Percentiles rank a stretch among this genome's conserved stretches.
Conservation (phyloP, 1,284 basidiomycete genomes). For the Schizophyllum commune region DNA sequence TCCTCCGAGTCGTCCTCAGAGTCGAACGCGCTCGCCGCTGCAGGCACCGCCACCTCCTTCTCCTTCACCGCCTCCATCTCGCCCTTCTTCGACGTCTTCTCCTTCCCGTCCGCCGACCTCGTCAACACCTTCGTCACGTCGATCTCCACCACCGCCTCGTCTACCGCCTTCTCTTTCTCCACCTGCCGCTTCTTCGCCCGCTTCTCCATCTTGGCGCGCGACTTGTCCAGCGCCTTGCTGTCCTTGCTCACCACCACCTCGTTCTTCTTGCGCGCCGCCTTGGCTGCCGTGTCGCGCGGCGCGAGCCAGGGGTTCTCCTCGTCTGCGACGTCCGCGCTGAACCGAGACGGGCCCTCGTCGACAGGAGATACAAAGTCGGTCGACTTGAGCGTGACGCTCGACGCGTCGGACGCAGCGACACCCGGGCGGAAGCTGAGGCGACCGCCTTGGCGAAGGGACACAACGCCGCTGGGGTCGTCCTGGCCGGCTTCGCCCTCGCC, state of each 20-base stretch:
- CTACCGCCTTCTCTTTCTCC: slow-evolving; percentile 34
- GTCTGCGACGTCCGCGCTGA: slow-evolving; percentile 1
- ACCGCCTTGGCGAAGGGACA: slow-evolving; percentile 49
- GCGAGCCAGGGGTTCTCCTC: slow-evolving; percentile 68
- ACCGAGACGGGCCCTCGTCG: not conserved
- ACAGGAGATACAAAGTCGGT: not conserved
- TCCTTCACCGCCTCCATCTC: slow-evolving; percentile 10
- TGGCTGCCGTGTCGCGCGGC: slow-evolving; percentile 19
- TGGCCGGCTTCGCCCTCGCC: slow-evolving; percentile 27
- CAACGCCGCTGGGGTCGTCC: slow-evolving; percentile 20
- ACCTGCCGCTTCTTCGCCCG: slow-evolving; percentile 47
- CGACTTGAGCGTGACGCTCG: slow-evolving; percentile 3
- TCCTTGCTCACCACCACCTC: slow-evolving; percentile 62
- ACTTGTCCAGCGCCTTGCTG: slow-evolving; percentile 52
- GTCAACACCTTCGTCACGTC: slow-evolving; percentile 47
- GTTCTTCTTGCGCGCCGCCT: slow-evolving; percentile 51
- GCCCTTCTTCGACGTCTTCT: not conserved
- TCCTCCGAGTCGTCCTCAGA: slow-evolving; percentile 44
- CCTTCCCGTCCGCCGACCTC: slow-evolving; percentile 18
- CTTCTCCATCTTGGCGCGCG: slow-evolving; percentile 53
- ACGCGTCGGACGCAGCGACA: not conserved
- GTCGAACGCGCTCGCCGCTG: slow-evolving; percentile 16
- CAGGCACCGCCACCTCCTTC: slow-evolving; percentile 9
- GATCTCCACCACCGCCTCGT: slow-evolving; percentile 78
- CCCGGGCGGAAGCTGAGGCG: slow-evolving; percentile 28